phyloP scores from a whole-genome alignment of 2,329 filamentous ascomycete genomes.

The Bipolaris bicolor region DNA sequence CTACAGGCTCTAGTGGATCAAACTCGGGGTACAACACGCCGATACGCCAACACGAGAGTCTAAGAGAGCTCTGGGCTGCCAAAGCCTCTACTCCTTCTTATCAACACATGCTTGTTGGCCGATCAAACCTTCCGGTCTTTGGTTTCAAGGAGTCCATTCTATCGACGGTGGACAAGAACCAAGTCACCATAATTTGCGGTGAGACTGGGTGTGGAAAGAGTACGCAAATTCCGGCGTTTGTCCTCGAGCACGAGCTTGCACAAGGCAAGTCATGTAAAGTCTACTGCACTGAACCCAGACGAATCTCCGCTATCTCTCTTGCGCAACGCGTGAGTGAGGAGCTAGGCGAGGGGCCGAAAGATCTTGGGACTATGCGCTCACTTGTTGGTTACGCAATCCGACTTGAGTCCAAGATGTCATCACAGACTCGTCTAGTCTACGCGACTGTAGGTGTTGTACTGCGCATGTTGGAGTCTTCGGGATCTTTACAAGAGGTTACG shows the following conservation, averaged over 20 bases:
- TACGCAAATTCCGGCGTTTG: conserved; percentile 93
- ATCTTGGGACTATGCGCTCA: conserved; percentile 81
- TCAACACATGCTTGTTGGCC: conserved; percentile 76
- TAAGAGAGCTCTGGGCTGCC: conserved; percentile 59
- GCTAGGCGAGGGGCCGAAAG: conserved; percentile 80
- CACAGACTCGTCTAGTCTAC: conserved; percentile 84
- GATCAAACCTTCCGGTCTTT: conserved; percentile 89
- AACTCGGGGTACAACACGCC: conserved; percentile 42
- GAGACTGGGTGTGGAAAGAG: conserved; percentile 98
- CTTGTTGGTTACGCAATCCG: conserved; percentile 94
- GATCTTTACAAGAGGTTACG: conserved; percentile 85
- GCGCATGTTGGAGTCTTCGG: conserved; percentile 90
- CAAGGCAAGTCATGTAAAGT: conserved; percentile 85
- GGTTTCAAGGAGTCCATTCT: conserved; percentile 80
- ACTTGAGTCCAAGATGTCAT: conserved; percentile 83
- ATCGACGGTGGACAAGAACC: conserved; percentile 75
- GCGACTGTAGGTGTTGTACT: conserved; percentile 93
- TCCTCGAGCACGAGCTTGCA: conserved; percentile 85
- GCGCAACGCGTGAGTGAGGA: conserved; percentile 94
- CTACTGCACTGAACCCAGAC: conserved; percentile 91
- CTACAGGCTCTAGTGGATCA: conserved; percentile 32
- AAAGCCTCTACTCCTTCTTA: conserved; percentile 64
- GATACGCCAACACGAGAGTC: conserved; percentile 45
- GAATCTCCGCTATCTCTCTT: conserved; percentile 94
- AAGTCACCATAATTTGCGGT: conserved; percentile 91